These are phyloP conservation scores for Xerocomellus intermedius DNA, from an alignment of 768 basidiomycete species.

Conservation along the genomic window DNA sequence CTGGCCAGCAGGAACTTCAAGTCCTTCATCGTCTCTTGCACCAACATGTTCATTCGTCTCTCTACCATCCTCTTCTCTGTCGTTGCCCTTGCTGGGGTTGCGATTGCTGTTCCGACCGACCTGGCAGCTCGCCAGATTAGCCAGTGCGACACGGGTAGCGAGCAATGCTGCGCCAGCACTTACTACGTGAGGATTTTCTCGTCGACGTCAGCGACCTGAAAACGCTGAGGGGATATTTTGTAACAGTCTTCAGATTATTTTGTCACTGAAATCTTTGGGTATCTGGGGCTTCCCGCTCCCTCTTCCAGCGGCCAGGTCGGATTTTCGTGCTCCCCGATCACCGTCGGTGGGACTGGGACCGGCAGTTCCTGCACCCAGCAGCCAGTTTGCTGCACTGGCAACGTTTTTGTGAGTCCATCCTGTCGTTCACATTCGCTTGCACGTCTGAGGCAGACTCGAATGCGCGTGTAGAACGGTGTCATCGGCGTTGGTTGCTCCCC, in stretches of 20 bases:
- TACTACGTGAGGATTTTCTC: background rate
- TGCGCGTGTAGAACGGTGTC: background rate
- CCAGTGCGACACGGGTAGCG: slow-evolving; percentile 41
- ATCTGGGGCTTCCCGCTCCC: background rate
- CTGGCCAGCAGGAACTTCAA: background rate
- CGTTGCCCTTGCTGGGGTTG: slow-evolving; percentile 5
- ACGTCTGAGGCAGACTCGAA: background rate
- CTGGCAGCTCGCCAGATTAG: background rate
- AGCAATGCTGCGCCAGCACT: slow-evolving; percentile 14
- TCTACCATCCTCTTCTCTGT: slow-evolving; percentile 1
- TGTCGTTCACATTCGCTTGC: background rate
- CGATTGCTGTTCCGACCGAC: background rate
- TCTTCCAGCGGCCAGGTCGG: background rate
- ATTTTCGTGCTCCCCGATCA: slow-evolving; percentile 1
- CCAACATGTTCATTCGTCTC: slow-evolving; percentile 5
- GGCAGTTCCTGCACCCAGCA: background rate
- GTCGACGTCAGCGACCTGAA: background rate
- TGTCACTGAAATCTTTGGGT: background rate
- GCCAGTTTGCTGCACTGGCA: slow-evolving; percentile 4
- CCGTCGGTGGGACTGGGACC: background rate
- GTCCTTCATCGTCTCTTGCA: background rate
- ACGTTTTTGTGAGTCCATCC: background rate
- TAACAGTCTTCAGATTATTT: background rate
- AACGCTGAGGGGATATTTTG: background rate
- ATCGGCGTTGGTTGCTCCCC: background rate